A percentile compares a stretch with the other conserved stretches of the same genome.
Conservation (phyloP, 345 rosid genomes). For the Sonneratia alba region DNA sequence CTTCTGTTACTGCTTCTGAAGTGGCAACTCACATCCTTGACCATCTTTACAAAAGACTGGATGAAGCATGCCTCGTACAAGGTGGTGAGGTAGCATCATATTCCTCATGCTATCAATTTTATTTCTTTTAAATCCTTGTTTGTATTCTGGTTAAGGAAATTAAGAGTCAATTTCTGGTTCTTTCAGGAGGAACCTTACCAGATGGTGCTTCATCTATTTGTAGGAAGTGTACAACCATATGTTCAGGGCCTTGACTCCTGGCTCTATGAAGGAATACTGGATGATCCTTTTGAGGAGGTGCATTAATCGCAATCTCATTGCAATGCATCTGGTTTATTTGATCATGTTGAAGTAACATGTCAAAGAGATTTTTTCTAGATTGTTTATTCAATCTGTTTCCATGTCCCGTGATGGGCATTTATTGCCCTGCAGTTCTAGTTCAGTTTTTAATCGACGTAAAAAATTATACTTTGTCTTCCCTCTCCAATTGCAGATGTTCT, state of each 20-base stretch:
- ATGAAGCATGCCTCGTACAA: constrained; percentile 75
- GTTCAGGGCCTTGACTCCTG: constrained; percentile 78
- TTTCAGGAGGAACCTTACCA: constrained; percentile 75
- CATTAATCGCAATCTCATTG: constrained; percentile 10
- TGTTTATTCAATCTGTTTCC: neutral
- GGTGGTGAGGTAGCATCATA: constrained; percentile 78
- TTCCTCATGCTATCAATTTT: constrained; percentile 10
- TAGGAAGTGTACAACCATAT: constrained; percentile 68
- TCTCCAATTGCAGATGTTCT: constrained; percentile 52
- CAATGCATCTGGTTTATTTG: constrained; percentile 1
- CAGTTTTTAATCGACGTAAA: neutral
- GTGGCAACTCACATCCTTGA: constrained; percentile 61
- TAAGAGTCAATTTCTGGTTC: constrained; percentile 11
- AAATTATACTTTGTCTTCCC: neutral
- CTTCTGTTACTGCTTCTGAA: constrained; percentile 51
- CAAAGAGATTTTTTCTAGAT: neutral
- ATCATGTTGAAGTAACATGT: neutral
- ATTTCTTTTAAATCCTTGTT: neutral
- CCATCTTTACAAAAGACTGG: constrained; percentile 65
- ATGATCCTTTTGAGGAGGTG: constrained; percentile 97
- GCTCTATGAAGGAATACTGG: constrained; percentile 80
- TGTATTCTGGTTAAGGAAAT: neutral
- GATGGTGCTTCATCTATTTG: constrained; percentile 71
- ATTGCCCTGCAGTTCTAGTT: neutral
- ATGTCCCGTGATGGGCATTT: too few relatives aligned